Evolutionary conservation across 192 early-diverging fungal genomes (phyloP).

Genomic region (Coemansia interrupta): DNA sequence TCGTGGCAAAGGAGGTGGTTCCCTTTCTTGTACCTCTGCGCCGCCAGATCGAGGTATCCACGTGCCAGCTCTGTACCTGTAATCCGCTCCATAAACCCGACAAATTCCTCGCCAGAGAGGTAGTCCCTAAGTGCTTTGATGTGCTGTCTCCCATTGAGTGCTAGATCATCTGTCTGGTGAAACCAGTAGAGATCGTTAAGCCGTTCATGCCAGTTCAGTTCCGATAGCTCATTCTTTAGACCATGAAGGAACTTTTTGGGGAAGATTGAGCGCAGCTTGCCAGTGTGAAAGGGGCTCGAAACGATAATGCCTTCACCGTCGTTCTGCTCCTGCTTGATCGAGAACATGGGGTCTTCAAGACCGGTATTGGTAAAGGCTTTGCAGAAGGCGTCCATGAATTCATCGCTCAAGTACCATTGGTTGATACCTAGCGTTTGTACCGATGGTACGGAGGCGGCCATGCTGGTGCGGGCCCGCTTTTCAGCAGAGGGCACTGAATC

Average conservation of each 20-base stretch:
- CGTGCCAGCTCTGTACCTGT: slow-evolving; percentile 63
- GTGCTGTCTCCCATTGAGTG: slow-evolving; percentile 32
- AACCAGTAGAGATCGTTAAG: slow-evolving; percentile 74
- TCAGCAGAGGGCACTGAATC: slow-evolving; percentile 4
- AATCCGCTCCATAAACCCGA: slow-evolving; percentile 57
- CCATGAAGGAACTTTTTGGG: slow-evolving; percentile 17
- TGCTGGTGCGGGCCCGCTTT: slow-evolving; percentile 24
- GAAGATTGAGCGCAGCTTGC: slow-evolving; percentile 21
- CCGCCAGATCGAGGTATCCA: slow-evolving; percentile 61
- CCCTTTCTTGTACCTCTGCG: slow-evolving; percentile 61
- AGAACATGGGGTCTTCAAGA: not conserved
- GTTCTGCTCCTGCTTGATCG: not conserved
- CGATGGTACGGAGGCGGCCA: not conserved
- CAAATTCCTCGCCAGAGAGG: slow-evolving; percentile 61
- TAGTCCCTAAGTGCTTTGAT: slow-evolving; percentile 56
- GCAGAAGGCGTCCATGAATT: slow-evolving; percentile 18
- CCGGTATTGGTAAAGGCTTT: slow-evolving; percentile 17
- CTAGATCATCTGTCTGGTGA: slow-evolving; percentile 63
- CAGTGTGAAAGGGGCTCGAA: slow-evolving; percentile 30
- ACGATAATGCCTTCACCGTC: slow-evolving; percentile 19
- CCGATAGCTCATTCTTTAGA: slow-evolving; percentile 19
- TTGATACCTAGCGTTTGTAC: slow-evolving; percentile 9
- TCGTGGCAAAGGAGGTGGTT: slow-evolving; percentile 70
- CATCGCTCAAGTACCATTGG: slow-evolving; percentile 22
- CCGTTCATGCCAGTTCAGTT: slow-evolving; percentile 40